phyloP scores from a whole-genome alignment of 1,284 basidiomycete species.

The Trichosporon faecale region DNA sequence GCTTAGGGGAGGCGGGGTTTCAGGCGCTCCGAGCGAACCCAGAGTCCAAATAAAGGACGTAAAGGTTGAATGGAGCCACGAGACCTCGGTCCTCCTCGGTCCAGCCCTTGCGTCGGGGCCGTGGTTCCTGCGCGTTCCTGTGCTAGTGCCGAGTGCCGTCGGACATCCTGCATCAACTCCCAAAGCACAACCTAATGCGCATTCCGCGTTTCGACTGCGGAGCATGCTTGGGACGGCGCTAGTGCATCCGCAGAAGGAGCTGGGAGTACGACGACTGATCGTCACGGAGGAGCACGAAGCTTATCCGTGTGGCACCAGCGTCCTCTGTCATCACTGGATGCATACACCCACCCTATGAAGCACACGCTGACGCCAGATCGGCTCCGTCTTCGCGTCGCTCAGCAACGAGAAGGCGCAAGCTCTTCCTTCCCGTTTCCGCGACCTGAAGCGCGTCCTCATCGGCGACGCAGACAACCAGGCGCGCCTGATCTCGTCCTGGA shows the following conservation, averaged over 20 bases:
- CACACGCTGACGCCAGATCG: slow-evolving; percentile 50
- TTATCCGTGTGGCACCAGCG: neutral
- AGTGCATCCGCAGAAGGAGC: neutral
- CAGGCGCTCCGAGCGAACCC: neutral
- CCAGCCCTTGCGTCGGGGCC: too few species aligned
- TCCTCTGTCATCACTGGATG: neutral
- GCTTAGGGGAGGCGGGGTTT: neutral
- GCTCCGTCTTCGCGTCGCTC: slow-evolving; percentile 61
- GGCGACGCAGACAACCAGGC: slow-evolving; percentile 54
- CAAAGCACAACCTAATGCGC: neutral
- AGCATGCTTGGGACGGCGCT: neutral
- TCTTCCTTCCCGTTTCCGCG: slow-evolving; percentile 61
- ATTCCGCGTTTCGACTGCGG: neutral
- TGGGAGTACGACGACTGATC: neutral
- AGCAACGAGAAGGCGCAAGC: slow-evolving; percentile 52
- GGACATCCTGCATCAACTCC: too few species aligned
- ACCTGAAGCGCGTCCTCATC: slow-evolving; percentile 60
- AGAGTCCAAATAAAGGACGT: too few species aligned
- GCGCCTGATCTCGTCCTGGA: slow-evolving; percentile 59
- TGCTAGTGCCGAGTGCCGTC: neutral
- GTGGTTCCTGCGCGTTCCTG: too few species aligned
- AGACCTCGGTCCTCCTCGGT: neutral
- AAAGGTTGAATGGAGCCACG: neutral
- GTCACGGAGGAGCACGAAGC: neutral
- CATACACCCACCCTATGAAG: neutral